phyloP scores from a whole-genome alignment of 768 basidiomycete species.

The Boletus fagicola region DNA sequence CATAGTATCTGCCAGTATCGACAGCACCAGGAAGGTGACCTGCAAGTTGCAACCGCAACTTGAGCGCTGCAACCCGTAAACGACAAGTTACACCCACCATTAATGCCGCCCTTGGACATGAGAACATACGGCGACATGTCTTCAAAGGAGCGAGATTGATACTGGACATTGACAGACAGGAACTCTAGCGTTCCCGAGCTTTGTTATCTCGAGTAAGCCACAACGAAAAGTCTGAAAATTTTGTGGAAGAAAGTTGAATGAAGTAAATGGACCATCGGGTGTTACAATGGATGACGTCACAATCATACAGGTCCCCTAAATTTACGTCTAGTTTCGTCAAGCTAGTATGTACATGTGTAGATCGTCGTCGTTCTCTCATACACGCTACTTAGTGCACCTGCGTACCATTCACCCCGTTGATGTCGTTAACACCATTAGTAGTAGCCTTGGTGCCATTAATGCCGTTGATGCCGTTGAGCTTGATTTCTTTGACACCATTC shows the following conservation, averaged over 20 bases:
- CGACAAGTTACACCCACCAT: conserved; percentile 8
- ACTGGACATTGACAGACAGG: neutral
- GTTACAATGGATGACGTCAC: conserved; percentile 11
- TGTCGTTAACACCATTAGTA: conserved; percentile 21
- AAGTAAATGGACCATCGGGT: neutral
- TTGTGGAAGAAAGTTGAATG: neutral
- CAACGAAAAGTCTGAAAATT: neutral
- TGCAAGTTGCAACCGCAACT: neutral
- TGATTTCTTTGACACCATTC: conserved; percentile 11
- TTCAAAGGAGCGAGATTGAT: neutral
- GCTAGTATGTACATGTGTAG: neutral
- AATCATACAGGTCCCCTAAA: neutral
- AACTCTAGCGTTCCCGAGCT: neutral
- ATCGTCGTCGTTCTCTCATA: neutral
- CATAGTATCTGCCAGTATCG: conserved; percentile 13
- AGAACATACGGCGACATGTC: neutral
- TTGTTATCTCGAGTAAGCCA: neutral
- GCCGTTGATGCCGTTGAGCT: conserved; percentile 12
- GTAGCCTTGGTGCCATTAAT: conserved; percentile 8
- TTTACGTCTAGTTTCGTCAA: no score
- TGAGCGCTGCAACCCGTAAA: neutral
- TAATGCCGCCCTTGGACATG: neutral
- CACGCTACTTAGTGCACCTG: neutral
- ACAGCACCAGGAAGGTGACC: conserved; percentile 18
- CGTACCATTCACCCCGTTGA: conserved; percentile 20